Percentiles rank a stretch among this genome's conserved stretches.
Conservation (phyloP, 805 yeast genomes). For the Vanderwaltozyma verrucispora region DNA sequence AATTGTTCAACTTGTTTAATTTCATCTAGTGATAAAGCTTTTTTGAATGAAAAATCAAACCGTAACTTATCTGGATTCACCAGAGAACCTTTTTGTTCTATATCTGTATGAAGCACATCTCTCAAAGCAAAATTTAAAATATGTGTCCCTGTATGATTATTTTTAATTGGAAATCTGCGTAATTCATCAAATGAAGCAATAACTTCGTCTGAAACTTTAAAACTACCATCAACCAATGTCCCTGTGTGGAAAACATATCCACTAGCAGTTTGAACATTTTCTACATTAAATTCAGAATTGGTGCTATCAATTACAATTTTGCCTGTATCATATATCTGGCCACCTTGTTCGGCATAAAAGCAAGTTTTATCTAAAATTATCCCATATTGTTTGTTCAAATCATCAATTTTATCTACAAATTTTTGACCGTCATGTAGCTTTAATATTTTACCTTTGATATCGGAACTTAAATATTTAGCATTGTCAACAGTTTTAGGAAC, state of each 20-base stretch:
- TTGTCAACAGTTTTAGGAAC: conserved; percentile 78
- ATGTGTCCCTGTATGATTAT: conserved; percentile 98
- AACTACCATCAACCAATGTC: conserved; percentile 59
- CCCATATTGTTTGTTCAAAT: conserved; percentile 52
- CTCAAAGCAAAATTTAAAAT: conserved; percentile 82
- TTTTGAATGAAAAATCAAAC: conserved; percentile 92
- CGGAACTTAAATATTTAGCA: conserved; percentile 64
- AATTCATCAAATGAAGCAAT: conserved; percentile 84
- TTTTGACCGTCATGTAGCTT: conserved; percentile 58
- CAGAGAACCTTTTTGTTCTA: conserved; percentile 93
- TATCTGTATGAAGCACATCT: conserved; percentile 72
- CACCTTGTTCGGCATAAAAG: conserved; percentile 98
- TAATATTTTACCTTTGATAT: conserved; percentile 56
- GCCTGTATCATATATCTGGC: conserved; percentile 96
- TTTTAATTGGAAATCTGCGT: conserved; percentile 92
- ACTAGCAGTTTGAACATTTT: conserved; percentile 83
- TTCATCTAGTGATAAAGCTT: conserved; percentile 64
- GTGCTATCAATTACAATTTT: conserved; percentile 74
- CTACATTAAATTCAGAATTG: conserved; percentile 73
- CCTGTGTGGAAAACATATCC: conserved; percentile 97
- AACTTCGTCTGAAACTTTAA: conserved; percentile 57
- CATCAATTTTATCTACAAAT: conserved; percentile 44
- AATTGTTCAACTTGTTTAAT: conserved; percentile 65
- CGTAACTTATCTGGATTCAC: conserved; percentile 93
- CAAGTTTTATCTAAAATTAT: conserved; percentile 80